These are phyloP conservation scores for Zoysia matrella DNA, from an alignment of 202 grass and related monocot species.

Conservation along the genomic window DNA sequence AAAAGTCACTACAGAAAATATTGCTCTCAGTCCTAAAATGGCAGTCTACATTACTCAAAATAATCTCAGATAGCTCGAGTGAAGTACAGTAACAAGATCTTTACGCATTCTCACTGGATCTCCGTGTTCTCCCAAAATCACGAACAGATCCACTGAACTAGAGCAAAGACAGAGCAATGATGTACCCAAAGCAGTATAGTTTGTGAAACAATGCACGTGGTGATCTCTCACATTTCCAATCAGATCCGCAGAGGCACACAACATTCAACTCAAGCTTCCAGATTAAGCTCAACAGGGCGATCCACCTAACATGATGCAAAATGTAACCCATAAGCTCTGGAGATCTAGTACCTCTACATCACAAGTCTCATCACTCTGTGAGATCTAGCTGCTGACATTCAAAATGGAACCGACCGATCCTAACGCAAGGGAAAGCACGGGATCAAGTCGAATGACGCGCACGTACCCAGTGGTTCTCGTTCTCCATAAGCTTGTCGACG, in stretches of 20 bases:
- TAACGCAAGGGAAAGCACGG: constrained; percentile 4
- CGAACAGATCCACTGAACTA: constrained; percentile 32
- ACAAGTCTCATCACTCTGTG: constrained; percentile 12
- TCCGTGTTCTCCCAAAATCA: constrained; percentile 15
- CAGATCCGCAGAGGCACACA: background rate
- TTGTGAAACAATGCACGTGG: constrained; percentile 1
- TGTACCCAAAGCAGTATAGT: background rate
- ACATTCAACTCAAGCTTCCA: constrained; percentile 22
- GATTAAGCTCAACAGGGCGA: constrained; percentile 33
- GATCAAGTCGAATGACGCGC: background rate
- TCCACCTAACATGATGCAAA: constrained; percentile 11
- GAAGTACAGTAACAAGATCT: constrained; percentile 20
- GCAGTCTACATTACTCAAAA: background rate
- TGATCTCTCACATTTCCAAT: background rate
- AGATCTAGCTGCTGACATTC: constrained; percentile 35
- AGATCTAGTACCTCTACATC: constrained; percentile 33
- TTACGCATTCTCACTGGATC: constrained; percentile 38
- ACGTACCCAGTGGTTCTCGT: constrained; percentile 96
- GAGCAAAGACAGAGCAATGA: background rate
- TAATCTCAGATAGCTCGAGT: constrained; percentile 2
- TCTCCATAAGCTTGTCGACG: constrained; percentile 99
- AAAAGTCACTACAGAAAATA: background rate
- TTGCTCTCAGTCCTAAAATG: background rate
- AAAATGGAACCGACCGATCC: constrained; percentile 24
- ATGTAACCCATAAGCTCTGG: constrained; percentile 23